These are phyloP conservation scores for Aspergillus mulundensis DNA, from an alignment of 495 filamentous ascomycete species.

Conservation along the genomic window DNA sequence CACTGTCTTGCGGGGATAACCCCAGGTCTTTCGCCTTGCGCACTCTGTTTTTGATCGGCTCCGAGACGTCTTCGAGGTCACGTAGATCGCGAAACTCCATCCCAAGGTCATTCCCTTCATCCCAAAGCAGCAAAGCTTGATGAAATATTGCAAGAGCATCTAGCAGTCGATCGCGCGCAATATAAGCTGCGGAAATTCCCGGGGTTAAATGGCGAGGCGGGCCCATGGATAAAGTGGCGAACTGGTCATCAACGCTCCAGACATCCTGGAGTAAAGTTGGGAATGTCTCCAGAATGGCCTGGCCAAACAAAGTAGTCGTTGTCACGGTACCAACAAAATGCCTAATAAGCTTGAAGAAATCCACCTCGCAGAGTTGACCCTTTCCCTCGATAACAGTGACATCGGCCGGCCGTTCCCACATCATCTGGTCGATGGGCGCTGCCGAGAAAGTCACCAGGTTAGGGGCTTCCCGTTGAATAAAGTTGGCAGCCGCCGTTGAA, in stretches of 20 bases:
- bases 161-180: slow-evolving; percentile 50
- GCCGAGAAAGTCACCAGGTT: slow-evolving; percentile 55
- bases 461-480: slow-evolving; percentile 39
- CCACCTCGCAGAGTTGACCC: slow-evolving; percentile 43
- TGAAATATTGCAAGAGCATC: slow-evolving; percentile 45
- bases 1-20: slow-evolving; percentile 30
- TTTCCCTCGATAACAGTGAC: slow-evolving; percentile 30
- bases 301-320: slow-evolving; percentile 51
- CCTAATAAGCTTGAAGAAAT: slow-evolving; percentile 50
- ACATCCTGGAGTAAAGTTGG: slow-evolving; percentile 50
- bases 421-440: slow-evolving; percentile 57
- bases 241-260: slow-evolving; percentile 52
- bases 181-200: slow-evolving; percentile 44
- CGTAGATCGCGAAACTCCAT: slow-evolving; percentile 51
- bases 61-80: slow-evolving; percentile 51
- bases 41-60: slow-evolving; percentile 43
- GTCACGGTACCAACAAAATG: slow-evolving; percentile 51
- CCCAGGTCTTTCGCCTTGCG: slow-evolving; percentile 32
- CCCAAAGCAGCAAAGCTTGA: slow-evolving; percentile 42
- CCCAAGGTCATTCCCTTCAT: slow-evolving; percentile 42
- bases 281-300: slow-evolving; percentile 51
- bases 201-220: slow-evolving; percentile 51
- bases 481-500: slow-evolving; percentile 26
- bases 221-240: slow-evolving; percentile 47
- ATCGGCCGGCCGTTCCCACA: slow-evolving; percentile 53